Base-by-base conservation (phyloP, 2,329 filamentous ascomycete genomes). In the Trichoderma sp. region DNA sequence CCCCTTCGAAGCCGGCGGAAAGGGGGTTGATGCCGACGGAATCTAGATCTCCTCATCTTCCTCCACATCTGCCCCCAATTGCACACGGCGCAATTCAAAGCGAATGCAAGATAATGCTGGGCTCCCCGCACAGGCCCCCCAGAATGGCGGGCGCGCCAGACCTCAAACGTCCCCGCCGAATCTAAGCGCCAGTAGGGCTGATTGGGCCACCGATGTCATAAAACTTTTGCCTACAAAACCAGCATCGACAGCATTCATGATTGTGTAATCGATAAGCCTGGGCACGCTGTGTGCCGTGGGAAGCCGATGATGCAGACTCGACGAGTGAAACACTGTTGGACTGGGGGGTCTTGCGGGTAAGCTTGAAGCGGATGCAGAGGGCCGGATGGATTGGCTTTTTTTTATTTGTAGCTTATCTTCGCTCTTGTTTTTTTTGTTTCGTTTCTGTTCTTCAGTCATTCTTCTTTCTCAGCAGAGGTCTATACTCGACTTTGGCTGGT, bases 201-300 rank as follows among this genome's bases (percentile, higher is more conserved):
- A 69, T 61, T 62, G 67, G 43, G 39, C 67, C 67, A 53, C 58
- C 57, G 15, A 69, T 69, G 67, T 69, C 67, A 69, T 69, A 36
- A 17, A 17, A 17, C 9, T 47, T 67, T 68, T 36, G 50, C 36
- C 20, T n/a, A n/a, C 57, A 23, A 59, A 20, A n/a, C 17, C 12
- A 59, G 57, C 57, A 34, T 13, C n/a, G 34, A 36, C 28, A 26
- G 30, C 39, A 15, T 57, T n/a, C 58, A 20, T 32, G 55, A n/a
- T 5, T 50, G n/a, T 69, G 57, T 32, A 62, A 69, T 69, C 67
- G 67, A 69, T 69, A 62, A 69, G 39, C 39, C 30, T 47, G 17
- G 6, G 13, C 20, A 34, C 34, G 28, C 23, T 71, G 55, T 73
- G 72, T 72, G 72, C 72, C 72, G 72, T 70, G 70, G 66, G 66